Percentiles rank a stretch among this genome's conserved stretches.
phyloP scores from a whole-genome alignment of 805 yeast genomes.

The Monosporozyma yasuniensis region DNA sequence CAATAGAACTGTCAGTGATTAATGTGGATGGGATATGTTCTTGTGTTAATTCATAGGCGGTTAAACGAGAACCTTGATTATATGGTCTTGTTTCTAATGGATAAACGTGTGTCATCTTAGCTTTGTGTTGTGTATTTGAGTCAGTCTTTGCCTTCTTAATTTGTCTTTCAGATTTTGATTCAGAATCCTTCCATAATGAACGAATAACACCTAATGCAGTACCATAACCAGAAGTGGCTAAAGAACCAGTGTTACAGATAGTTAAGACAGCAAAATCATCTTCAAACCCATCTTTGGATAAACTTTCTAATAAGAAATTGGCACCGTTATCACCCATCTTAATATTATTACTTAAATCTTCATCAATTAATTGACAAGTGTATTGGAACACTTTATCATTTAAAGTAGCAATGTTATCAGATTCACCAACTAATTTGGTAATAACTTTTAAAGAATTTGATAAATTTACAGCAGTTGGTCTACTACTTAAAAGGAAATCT shows the following conservation, averaged over 20 bases:
- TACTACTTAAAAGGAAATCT: constrained; percentile 58
- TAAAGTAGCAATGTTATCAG: constrained; percentile 20
- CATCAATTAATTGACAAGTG: constrained; percentile 51
- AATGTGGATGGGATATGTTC: constrained; percentile 83
- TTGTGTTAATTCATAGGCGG: constrained; percentile 81
- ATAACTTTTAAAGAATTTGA: constrained; percentile 52
- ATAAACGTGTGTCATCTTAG: constrained; percentile 60
- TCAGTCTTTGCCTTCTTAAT: constrained; percentile 16
- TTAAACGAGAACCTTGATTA: constrained; percentile 89
- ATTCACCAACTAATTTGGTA: constrained; percentile 24
- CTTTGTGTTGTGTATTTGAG: constrained; percentile 13
- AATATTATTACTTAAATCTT: constrained; percentile 70
- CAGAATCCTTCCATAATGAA: constrained; percentile 45
- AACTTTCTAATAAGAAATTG: constrained; percentile 44
- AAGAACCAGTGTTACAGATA: constrained; percentile 91
- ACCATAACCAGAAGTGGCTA: constrained; percentile 97
- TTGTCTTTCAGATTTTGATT: constrained; percentile 24
- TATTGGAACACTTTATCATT: constrained; percentile 33
- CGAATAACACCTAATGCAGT: constrained; percentile 92
- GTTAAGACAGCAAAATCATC: constrained; percentile 79
- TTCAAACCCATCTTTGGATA: constrained; percentile 39
- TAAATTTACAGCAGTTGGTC: constrained; percentile 95
- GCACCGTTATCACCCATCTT: constrained; percentile 78
- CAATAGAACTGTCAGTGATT: constrained; percentile 86
- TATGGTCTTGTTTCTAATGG: constrained; percentile 95